These are phyloP conservation scores for Guadua angustifolia DNA, from an alignment of 176 grass and related monocot species.

Conservation along the genomic window DNA sequence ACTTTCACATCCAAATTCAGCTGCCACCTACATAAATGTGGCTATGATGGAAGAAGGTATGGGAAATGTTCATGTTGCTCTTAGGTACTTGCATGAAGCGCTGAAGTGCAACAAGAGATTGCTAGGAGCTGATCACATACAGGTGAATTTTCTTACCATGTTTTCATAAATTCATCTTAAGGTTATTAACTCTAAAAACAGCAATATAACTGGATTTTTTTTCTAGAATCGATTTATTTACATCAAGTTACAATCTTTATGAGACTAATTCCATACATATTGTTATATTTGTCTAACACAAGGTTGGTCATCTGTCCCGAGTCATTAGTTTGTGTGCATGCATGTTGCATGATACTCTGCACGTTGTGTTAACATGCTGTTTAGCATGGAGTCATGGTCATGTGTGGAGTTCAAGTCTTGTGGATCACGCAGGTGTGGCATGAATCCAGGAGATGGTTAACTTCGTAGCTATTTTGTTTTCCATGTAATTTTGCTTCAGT, in stretches of 20 bases:
- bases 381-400: no score
- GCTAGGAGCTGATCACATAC: constrained; percentile 97
- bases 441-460: no score
- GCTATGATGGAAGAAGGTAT: constrained; percentile 99
- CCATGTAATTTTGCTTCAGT: no score
- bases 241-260: constrained; percentile 7
- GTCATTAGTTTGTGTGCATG: no score
- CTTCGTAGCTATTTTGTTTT: no score
- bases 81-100: constrained; percentile 97
- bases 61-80: constrained; percentile 98
- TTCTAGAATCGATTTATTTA: constrained; percentile 1
- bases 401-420: no score
- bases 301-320: no score
- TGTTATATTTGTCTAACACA: constrained; percentile 20
- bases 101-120: constrained; percentile 98
- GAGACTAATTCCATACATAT: not conserved
- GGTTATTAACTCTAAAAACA: not conserved
- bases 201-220: not conserved
- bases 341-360: no score
- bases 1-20: constrained; percentile 97
- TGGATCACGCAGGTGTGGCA: no score
- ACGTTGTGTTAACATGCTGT: no score
- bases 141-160: constrained; percentile 65
- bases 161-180: constrained; percentile 20
- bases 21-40: constrained; percentile 99